A percentile compares a stretch with the other conserved stretches of the same genome.
Evolutionary conservation across 768 basidiomycete genomes (phyloP).

Genomic region (Psilocybe cubensis): DNA sequence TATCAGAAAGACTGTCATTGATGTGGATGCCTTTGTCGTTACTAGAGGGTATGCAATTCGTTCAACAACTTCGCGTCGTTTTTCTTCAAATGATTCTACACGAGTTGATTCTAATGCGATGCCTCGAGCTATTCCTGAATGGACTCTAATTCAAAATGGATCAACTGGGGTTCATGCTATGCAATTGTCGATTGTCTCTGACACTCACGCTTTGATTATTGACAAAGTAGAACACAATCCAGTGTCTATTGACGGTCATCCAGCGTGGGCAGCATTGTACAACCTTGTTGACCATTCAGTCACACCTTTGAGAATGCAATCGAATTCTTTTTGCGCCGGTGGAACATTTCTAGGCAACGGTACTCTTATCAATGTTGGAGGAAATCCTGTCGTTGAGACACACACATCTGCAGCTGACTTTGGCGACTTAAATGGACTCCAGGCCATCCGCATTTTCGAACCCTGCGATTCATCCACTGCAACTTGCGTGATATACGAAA

Average conservation of each 20-base stretch:
- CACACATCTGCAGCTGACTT: constrained; percentile 73
- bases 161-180: constrained; percentile 79
- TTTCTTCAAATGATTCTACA: neutral
- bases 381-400: constrained; percentile 74
- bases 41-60: constrained; percentile 40
- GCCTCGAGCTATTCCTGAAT: constrained; percentile 29
- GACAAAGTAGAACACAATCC: constrained; percentile 92
- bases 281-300: constrained; percentile 66
- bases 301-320: constrained; percentile 64
- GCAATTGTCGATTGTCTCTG: constrained; percentile 73
- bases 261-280: constrained; percentile 81
- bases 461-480: constrained; percentile 59
- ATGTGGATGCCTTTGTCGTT: constrained; percentile 72
- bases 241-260: constrained; percentile 70
- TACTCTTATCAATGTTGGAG: constrained; percentile 78
- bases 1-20: constrained; percentile 39
- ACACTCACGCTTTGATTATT: constrained; percentile 70
- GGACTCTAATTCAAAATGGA: constrained; percentile 68
- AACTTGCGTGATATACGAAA: constrained; percentile 66
- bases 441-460: constrained; percentile 71
- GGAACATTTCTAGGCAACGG: constrained; percentile 80
- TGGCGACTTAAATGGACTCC: constrained; percentile 74
- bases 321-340: constrained; percentile 88
- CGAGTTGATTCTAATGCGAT: neutral
- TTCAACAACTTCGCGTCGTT: neutral